Conservation (phyloP, 2,329 filamentous ascomycete species). For the Talaromyces albobiverticillius region DNA sequence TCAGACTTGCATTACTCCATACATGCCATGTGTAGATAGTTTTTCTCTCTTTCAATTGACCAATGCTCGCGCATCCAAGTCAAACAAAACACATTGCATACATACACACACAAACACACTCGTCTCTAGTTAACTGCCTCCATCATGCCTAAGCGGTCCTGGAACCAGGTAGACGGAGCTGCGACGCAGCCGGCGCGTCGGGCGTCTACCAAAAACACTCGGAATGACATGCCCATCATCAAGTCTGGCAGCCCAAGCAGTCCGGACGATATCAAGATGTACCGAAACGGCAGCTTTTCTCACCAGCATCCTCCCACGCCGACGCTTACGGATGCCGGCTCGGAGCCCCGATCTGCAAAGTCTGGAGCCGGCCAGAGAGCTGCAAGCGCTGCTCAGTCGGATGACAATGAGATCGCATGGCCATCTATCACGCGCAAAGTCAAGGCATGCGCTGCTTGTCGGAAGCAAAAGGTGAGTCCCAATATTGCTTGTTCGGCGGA, state of each 20-base stretch:
- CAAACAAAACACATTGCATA: not conserved
- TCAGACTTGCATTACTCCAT: too few species aligned
- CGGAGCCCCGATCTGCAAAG: conserved; percentile 12
- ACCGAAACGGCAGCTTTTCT: conserved; percentile 9
- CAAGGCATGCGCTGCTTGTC: conserved; percentile 49
- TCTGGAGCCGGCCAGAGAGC: conserved; percentile 11
- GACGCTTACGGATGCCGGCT: conserved; percentile 11
- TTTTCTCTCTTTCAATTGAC: not conserved
- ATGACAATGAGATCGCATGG: conserved; percentile 18
- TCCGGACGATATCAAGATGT: conserved; percentile 6
- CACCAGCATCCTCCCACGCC: conserved; percentile 12
- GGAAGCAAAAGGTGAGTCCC: conserved; percentile 48
- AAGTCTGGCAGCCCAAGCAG: conserved; percentile 13
- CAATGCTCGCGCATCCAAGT: not conserved
- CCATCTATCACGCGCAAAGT: conserved; percentile 38
- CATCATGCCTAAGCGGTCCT: conserved; percentile 16
- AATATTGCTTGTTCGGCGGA: not conserved
- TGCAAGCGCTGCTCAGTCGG: conserved; percentile 11
- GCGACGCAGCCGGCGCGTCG: conserved; percentile 10
- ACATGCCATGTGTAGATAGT: too few species aligned
- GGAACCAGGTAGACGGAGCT: conserved; percentile 14
- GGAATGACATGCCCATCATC: conserved; percentile 5
- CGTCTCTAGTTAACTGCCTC: not conserved
- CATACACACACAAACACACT: not conserved
- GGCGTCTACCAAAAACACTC: conserved; percentile 1